phyloP scores from a whole-genome alignment of 2,329 filamentous ascomycete species.

The Cordyceps farinosa region DNA sequence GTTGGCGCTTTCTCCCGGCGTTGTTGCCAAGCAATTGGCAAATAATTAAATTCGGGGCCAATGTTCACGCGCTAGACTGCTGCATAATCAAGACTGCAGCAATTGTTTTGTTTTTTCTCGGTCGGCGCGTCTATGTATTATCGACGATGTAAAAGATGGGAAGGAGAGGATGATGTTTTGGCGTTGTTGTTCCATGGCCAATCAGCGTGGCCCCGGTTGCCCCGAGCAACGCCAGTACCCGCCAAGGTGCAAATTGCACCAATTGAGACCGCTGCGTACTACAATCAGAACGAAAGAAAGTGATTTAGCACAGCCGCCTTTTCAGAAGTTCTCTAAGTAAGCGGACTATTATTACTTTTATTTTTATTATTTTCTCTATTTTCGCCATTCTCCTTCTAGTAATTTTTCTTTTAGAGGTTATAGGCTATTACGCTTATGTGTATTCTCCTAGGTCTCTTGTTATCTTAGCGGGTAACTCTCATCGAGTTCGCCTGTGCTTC shows the following conservation, averaged over 20 bases:
- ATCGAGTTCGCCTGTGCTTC: too few species aligned
- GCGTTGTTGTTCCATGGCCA: slow-evolving; percentile 25
- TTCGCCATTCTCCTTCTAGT: too few species aligned
- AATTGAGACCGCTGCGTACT: not conserved
- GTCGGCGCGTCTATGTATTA: slow-evolving; percentile 8
- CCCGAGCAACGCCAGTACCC: slow-evolving; percentile 12
- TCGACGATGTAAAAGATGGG: slow-evolving; percentile 13
- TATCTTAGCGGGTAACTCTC: too few species aligned
- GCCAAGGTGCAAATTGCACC: not conserved
- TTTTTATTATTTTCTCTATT: too few species aligned
- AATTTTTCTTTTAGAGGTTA: too few species aligned
- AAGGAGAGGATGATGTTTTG: slow-evolving; percentile 24
- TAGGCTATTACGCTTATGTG: too few species aligned
- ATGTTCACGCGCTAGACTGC: slow-evolving; percentile 13
- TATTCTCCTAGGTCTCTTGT: too few species aligned
- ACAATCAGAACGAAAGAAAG: not conserved
- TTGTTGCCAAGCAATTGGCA: slow-evolving; percentile 1
- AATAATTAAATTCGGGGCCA: slow-evolving; percentile 7
- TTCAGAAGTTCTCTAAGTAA: too few species aligned
- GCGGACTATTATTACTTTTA: too few species aligned
- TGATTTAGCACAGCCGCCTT: not conserved
- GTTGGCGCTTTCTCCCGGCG: not conserved
- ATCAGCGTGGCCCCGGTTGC: slow-evolving; percentile 25
- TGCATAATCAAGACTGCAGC: slow-evolving; percentile 12
- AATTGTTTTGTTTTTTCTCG: not conserved